A percentile compares a stretch with the other conserved stretches of the same genome.
These are phyloP conservation scores for Inosperma sp. DNA, from an alignment of 768 basidiomycete genomes.

Conservation along the genomic window DNA sequence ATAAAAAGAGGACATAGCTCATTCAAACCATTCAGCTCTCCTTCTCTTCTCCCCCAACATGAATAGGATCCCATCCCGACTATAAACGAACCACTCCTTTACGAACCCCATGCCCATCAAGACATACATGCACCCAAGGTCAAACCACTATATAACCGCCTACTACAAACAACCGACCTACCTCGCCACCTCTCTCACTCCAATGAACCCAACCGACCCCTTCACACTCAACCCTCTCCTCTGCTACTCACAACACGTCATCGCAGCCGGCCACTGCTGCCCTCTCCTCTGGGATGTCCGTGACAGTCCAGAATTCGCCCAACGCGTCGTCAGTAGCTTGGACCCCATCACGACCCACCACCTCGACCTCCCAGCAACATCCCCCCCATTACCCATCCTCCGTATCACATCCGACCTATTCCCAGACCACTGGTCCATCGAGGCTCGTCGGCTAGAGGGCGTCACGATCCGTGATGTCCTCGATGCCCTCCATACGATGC, in stretches of 20 bases:
- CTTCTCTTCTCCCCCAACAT: too few relatives aligned
- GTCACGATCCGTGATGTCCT: slow-evolving; percentile 54
- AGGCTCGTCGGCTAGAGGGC: slow-evolving; percentile 37
- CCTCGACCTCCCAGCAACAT: slow-evolving; percentile 39
- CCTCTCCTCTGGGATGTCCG: slow-evolving; percentile 50
- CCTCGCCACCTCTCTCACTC: background rate
- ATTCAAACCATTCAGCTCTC: too few relatives aligned
- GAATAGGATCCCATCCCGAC: too few relatives aligned
- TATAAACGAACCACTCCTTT: too few relatives aligned
- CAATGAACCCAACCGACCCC: background rate
- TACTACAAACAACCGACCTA: background rate
- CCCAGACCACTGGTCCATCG: slow-evolving; percentile 43
- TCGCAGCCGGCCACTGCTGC: slow-evolving; percentile 23
- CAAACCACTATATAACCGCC: slow-evolving; percentile 6
- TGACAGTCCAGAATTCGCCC: slow-evolving; percentile 32
- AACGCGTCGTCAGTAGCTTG: slow-evolving; percentile 22
- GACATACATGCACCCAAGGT: too few relatives aligned
- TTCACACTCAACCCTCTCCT: slow-evolving; percentile 34
- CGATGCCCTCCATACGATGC: slow-evolving; percentile 37
- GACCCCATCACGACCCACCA: slow-evolving; percentile 26
- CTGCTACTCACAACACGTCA: slow-evolving; percentile 33
- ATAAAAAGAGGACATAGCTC: too few relatives aligned
- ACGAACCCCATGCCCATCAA: too few relatives aligned
- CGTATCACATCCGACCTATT: slow-evolving; percentile 44
- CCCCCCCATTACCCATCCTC: slow-evolving; percentile 36